These are phyloP conservation scores for Xylaria sp. DNA, from an alignment of 2,329 filamentous ascomycete genomes.

Conservation along the genomic window DNA sequence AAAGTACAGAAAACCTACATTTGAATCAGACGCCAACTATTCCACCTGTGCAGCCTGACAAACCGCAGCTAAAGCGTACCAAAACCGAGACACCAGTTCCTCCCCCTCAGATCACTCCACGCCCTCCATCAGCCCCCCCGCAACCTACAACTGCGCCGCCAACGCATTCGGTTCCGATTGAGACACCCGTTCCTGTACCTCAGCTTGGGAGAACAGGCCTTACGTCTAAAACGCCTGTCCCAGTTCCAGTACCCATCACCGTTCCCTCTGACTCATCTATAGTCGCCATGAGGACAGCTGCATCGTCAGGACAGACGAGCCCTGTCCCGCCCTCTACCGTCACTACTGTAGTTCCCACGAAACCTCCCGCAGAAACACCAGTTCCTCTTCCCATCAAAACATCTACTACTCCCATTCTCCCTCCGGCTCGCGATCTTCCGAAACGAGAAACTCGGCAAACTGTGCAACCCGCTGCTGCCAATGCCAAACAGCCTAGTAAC, in stretches of 20 bases:
- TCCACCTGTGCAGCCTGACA: slow-evolving; percentile 35
- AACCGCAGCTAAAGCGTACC: slow-evolving; percentile 55
- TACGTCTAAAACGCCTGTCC: slow-evolving; percentile 45
- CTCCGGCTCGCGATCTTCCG: slow-evolving; percentile 42
- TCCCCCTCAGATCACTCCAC: slow-evolving; percentile 47
- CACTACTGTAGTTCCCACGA: slow-evolving; percentile 45
- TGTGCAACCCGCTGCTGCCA: slow-evolving; percentile 42
- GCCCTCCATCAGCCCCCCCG: slow-evolving; percentile 42
- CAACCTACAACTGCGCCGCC: slow-evolving; percentile 24
- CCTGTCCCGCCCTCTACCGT: slow-evolving; percentile 44
- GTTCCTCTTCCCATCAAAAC: slow-evolving; percentile 46
- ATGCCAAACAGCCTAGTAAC: slow-evolving; percentile 36
- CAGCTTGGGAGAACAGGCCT: slow-evolving; percentile 39
- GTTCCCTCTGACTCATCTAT: slow-evolving; percentile 36
- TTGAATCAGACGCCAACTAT: slow-evolving; percentile 26
- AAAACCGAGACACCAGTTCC: slow-evolving; percentile 65
- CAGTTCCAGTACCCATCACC: slow-evolving; percentile 37
- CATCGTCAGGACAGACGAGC: slow-evolving; percentile 38
- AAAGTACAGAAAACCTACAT: slow-evolving; percentile 31
- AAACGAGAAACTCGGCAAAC: slow-evolving; percentile 57
- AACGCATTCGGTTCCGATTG: slow-evolving; percentile 28
- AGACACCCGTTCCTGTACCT: slow-evolving; percentile 43
- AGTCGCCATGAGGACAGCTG: slow-evolving; percentile 34
- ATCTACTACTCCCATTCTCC: slow-evolving; percentile 47
- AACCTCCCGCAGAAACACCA: slow-evolving; percentile 49